Evolutionary conservation across 331 rosid species (phyloP), one percentile per base, ranked within the genome.

Genomic region (Malus hybrid): DNA sequence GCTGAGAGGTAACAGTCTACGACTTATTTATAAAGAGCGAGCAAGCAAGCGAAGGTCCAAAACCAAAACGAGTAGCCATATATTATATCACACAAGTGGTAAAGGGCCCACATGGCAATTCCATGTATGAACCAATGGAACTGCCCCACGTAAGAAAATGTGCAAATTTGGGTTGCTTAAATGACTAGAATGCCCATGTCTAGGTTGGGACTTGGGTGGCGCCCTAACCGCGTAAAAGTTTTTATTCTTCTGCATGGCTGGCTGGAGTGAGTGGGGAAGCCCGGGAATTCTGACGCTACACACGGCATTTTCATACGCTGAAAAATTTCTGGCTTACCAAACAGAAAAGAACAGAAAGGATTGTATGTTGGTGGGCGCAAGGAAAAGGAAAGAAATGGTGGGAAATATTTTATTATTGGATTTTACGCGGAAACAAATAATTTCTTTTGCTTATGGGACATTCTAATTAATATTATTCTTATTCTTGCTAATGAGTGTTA

Each of bases 281-380:
- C 90, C 97, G 93, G 77, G 86, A 89, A 57, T 71, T 81, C 55
- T 76, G 92, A 87, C 91, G 87, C 63, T 14, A 82, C 84, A 80
- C 97, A 81, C 95, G 97, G 81, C 42, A 75, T 85, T 71, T 79
- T 75, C 84, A 80, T 84, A 64, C 65, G 55, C 66, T 28, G 6
- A 18, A 78, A 30, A 76, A 18, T 68, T 80, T 20, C 77, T 56
- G 66, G 15, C 39, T 1, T 32, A 15, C 79, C 39, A 84, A 75
- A 82, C 30, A 0, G 20, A 14, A 62, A 62, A 39, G 46, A 39
- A 39, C 46, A 39, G 46, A 62, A 28, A 19, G 68, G 12, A 0
- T 19, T 19, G 22, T 32, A 5, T 64, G 12, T 36, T 64, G 68
- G 34, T 64, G 68, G 46, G 68, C 46, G 26, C 46, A 64, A 30